A percentile compares a stretch with the other conserved stretches of the same genome.
Evolutionary conservation across 1,139 yeast species (phyloP).

Genomic region (Zygoascus meyerae): DNA sequence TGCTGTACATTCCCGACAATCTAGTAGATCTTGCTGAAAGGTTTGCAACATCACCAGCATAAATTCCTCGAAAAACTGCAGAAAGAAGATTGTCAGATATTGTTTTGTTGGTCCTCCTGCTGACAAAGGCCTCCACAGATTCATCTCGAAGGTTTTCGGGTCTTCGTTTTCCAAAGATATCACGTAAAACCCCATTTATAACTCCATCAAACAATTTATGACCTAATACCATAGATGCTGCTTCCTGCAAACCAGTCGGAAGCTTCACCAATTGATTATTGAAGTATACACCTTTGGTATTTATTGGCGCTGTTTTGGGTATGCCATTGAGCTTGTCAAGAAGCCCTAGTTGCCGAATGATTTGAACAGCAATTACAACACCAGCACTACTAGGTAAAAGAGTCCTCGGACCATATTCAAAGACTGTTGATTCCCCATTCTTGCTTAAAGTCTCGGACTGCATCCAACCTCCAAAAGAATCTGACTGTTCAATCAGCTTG

Average conservation of each 20-base stretch:
- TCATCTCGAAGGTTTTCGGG: conserved; percentile 48
- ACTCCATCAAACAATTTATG: conserved; percentile 40
- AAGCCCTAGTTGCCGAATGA: conserved; percentile 42
- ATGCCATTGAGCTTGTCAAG: conserved; percentile 47
- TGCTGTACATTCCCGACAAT: conserved; percentile 39
- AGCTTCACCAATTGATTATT: conserved; percentile 30
- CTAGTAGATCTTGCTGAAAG: conserved; percentile 54
- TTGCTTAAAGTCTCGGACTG: conserved; percentile 35
- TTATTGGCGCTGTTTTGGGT: conserved; percentile 46
- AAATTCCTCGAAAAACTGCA: conserved; percentile 83
- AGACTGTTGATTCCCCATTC: conserved; percentile 19
- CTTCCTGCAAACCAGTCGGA: conserved; percentile 27
- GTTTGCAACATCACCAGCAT: conserved; percentile 66
- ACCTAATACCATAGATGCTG: conserved; percentile 24
- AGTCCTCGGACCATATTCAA: conserved; percentile 41
- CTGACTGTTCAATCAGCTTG: conserved; percentile 52
- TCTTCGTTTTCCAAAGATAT: conserved; percentile 35
- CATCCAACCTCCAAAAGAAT: conserved; percentile 76
- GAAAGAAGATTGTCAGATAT: conserved; percentile 64
- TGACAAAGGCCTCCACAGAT: conserved; percentile 59
- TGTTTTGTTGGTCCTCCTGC: conserved; percentile 60
- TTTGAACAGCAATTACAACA: conserved; percentile 26
- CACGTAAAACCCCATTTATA: conserved; percentile 27
- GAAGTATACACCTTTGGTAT: conserved; percentile 52
- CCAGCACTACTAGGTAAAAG: conserved; percentile 37